phyloP scores from a whole-genome alignment of 1,284 basidiomycete species.

The Fomes fomentarius region DNA sequence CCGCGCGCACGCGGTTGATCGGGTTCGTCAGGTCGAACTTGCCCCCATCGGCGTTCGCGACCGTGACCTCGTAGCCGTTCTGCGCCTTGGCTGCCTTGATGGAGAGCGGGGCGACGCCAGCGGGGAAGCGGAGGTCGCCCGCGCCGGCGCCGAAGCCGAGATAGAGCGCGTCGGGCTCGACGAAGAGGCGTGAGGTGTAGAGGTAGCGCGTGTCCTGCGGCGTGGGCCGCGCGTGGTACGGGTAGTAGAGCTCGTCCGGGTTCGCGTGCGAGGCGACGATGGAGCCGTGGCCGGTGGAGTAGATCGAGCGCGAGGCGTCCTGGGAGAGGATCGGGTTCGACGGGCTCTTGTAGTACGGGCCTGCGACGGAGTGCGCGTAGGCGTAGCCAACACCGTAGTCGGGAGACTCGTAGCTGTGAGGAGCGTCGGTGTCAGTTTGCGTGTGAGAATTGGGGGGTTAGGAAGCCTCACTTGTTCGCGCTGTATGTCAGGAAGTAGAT shows the following conservation, averaged over 20 bases:
- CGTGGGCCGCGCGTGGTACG: slow-evolving; percentile 13
- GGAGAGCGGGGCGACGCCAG: slow-evolving; percentile 5
- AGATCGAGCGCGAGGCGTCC: slow-evolving; percentile 12
- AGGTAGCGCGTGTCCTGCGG: slow-evolving; percentile 1
- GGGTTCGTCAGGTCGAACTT: slow-evolving; percentile 10
- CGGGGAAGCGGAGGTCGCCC: slow-evolving; percentile 11
- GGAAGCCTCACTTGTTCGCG: slow-evolving; percentile 8
- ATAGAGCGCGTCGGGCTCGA: slow-evolving; percentile 11
- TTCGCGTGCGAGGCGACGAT: slow-evolving; percentile 6
- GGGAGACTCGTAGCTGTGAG: slow-evolving; percentile 7
- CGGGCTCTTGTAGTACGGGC: slow-evolving; percentile 12
- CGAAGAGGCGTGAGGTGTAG: slow-evolving; percentile 9
- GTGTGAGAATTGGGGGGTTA: too few relatives aligned
- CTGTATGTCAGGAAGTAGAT: slow-evolving; percentile 13
- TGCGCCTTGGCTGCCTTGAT: neutral
- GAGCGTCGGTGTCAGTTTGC: too few relatives aligned
- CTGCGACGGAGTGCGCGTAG: slow-evolving; percentile 5
- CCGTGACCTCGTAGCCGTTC: slow-evolving; percentile 5
- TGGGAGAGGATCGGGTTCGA: slow-evolving; percentile 12
- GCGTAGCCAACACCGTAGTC: slow-evolving; percentile 17
- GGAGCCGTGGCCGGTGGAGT: slow-evolving; percentile 12
- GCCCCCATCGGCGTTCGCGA: slow-evolving; percentile 5
- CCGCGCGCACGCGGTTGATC: slow-evolving; percentile 4
- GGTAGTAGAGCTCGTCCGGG: slow-evolving; percentile 12
- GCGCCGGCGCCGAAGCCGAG: slow-evolving; percentile 6